These are phyloP conservation scores for Phytophthora europaea DNA, from an alignment of 352 stramenopile genomes.

Conservation along the genomic window DNA sequence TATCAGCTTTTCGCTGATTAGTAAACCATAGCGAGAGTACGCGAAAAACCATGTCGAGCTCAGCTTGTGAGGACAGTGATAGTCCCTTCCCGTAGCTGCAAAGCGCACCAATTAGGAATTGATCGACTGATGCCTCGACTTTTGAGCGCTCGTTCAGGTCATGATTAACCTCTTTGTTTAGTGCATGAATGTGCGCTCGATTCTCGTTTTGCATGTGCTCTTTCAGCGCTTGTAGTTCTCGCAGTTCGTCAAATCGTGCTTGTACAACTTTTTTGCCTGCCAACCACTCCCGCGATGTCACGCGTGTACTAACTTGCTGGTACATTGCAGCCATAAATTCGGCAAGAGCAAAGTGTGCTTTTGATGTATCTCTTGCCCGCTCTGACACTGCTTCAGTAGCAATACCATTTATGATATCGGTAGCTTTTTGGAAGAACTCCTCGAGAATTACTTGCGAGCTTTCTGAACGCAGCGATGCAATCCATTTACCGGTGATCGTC, in stretches of 20 bases:
- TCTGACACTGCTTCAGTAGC: constrained; percentile 41
- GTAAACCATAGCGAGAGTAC: constrained; percentile 96
- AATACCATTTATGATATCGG: constrained; percentile 65
- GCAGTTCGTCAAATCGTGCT: constrained; percentile 68
- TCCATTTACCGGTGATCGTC: constrained; percentile 92
- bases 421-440: constrained; percentile 92
- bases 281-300: constrained; percentile 93
- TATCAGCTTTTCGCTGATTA: constrained; percentile 79
- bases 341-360: constrained; percentile 89
- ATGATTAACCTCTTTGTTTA: constrained; percentile 90
- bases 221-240: constrained; percentile 73
- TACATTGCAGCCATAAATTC: constrained; percentile 95
- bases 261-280: constrained; percentile 80
- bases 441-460: constrained; percentile 93
- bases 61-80: constrained; percentile 59
- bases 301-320: constrained; percentile 84
- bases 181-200: constrained; percentile 73
- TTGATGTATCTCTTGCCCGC: constrained; percentile 65
- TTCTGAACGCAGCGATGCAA: constrained; percentile 94
- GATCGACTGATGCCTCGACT: constrained; percentile 86
- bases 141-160: constrained; percentile 90
- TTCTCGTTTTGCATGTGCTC: constrained; percentile 65
- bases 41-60: constrained; percentile 94
- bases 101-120: constrained; percentile 91
- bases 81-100: constrained; percentile 87